Percentiles rank a stretch among this genome's conserved stretches.
phyloP scores from a whole-genome alignment of 2,329 filamentous ascomycete species.

The Alternaria triticina region DNA sequence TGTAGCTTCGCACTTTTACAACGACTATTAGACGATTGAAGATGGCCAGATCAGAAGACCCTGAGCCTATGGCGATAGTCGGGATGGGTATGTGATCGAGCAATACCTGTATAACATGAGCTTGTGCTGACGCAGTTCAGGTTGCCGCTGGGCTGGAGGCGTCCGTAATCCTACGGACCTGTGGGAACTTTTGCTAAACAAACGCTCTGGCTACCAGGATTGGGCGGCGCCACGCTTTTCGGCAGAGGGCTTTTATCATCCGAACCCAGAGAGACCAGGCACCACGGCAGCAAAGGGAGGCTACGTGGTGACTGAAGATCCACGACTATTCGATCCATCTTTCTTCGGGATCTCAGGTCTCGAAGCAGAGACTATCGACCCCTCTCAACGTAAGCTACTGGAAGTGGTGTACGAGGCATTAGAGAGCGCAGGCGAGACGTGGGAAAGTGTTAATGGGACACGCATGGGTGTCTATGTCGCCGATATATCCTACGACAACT shows the following conservation, averaged over 20 bases:
- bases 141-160: conserved; percentile 31
- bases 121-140: conserved; percentile 7
- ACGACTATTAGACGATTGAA: background rate
- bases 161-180: conserved; percentile 15
- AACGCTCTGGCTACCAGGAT: conserved; percentile 32
- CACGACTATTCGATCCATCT: conserved; percentile 43
- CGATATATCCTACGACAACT: background rate
- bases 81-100: conserved; percentile 25
- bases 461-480: conserved; percentile 31
- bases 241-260: conserved; percentile 45
- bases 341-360: conserved; percentile 35
- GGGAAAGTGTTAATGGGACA: conserved; percentile 30
- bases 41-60: background rate
- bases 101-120: background rate
- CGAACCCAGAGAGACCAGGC: conserved; percentile 31
- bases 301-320: conserved; percentile 44
- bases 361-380: conserved; percentile 33
- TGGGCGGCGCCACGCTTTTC: conserved; percentile 39
- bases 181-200: conserved; percentile 39
- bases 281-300: conserved; percentile 15
- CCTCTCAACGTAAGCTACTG: conserved; percentile 37
- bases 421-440: conserved; percentile 44
- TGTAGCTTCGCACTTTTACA: background rate
- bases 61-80: conserved; percentile 35
- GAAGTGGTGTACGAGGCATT: conserved; percentile 48